Percentiles rank a stretch among this genome's conserved stretches.
phyloP scores from a whole-genome alignment of 2,329 filamentous ascomycete genomes.

The Pseudocercospora fijiensis region DNA sequence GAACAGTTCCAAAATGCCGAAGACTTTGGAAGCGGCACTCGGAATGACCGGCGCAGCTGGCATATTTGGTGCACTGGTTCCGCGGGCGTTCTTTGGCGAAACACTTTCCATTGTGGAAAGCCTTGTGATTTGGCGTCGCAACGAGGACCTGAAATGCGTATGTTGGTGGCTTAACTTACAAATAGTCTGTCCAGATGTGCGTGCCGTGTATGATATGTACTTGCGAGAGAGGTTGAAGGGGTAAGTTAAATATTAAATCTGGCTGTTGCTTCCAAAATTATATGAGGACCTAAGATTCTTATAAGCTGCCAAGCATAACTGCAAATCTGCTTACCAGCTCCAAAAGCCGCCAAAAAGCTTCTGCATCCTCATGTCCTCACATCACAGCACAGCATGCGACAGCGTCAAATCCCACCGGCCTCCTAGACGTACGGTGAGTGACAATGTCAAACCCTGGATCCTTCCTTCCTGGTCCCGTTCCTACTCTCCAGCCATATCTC shows the following conservation, averaged over 20 bases:
- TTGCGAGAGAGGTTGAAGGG: too few relatives aligned
- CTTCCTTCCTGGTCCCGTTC: conserved; percentile 26
- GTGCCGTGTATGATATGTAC: too few relatives aligned
- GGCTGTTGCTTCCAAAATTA: not conserved
- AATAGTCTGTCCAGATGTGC: too few relatives aligned
- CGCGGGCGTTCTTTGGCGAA: not conserved
- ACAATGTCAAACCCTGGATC: conserved; percentile 29
- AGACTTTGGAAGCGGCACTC: not conserved
- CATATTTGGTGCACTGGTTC: not conserved
- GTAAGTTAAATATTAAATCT: too few relatives aligned
- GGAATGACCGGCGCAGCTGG: too few relatives aligned
- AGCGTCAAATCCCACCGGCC: conserved; percentile 9
- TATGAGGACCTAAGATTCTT: not conserved
- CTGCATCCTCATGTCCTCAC: not conserved
- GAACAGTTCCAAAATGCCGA: not conserved
- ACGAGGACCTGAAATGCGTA: not conserved
- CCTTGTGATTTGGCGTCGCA: not conserved
- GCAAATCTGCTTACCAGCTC: not conserved
- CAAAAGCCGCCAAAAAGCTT: not conserved
- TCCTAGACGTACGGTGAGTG: conserved; percentile 9
- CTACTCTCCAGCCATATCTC: conserved; percentile 32
- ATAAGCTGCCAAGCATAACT: not conserved
- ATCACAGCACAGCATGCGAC: conserved; percentile 22
- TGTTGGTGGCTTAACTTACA: not conserved
- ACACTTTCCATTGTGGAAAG: not conserved